Conservation (phyloP, 371 early-diverging fungal species). For the Mortierella sp. region DNA sequence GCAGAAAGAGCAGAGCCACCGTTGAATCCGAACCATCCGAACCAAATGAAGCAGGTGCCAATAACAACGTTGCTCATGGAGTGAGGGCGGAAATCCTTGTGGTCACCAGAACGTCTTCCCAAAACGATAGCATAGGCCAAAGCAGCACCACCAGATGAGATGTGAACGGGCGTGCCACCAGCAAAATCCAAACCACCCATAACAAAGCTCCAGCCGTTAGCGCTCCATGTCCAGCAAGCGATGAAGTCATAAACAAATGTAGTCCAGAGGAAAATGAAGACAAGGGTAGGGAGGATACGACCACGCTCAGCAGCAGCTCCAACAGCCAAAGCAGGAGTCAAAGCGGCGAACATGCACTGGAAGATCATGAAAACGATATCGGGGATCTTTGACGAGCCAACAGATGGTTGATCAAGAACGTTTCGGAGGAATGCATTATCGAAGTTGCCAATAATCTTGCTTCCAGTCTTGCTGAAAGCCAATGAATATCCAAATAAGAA, state of each 20-base stretch:
- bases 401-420: slow-evolving; percentile 74
- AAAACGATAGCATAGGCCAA: slow-evolving; percentile 87
- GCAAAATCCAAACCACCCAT: slow-evolving; percentile 89
- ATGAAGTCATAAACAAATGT: slow-evolving; percentile 90
- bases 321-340: slow-evolving; percentile 93
- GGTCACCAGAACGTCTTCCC: slow-evolving; percentile 83
- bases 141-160: slow-evolving; percentile 90
- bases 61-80: slow-evolving; percentile 91
- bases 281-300: slow-evolving; percentile 85
- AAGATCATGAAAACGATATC: slow-evolving; percentile 78
- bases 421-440: slow-evolving; percentile 76
- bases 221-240: slow-evolving; percentile 95
- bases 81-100: slow-evolving; percentile 83
- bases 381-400: slow-evolving; percentile 71
- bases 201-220: slow-evolving; percentile 83
- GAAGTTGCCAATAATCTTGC: slow-evolving; percentile 84
- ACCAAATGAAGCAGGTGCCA: slow-evolving; percentile 91
- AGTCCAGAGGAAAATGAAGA: slow-evolving; percentile 94
- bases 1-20: slow-evolving; percentile 89
- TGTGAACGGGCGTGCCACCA: slow-evolving; percentile 94
- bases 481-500: slow-evolving; percentile 73
- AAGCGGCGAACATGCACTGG: slow-evolving; percentile 88
- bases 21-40: slow-evolving; percentile 93
- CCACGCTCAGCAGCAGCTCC: slow-evolving; percentile 93
- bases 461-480: slow-evolving; percentile 80